Evolutionary conservation across 1,284 basidiomycete genomes (phyloP).

Genomic region (Papiliotrema fonsecae): DNA sequence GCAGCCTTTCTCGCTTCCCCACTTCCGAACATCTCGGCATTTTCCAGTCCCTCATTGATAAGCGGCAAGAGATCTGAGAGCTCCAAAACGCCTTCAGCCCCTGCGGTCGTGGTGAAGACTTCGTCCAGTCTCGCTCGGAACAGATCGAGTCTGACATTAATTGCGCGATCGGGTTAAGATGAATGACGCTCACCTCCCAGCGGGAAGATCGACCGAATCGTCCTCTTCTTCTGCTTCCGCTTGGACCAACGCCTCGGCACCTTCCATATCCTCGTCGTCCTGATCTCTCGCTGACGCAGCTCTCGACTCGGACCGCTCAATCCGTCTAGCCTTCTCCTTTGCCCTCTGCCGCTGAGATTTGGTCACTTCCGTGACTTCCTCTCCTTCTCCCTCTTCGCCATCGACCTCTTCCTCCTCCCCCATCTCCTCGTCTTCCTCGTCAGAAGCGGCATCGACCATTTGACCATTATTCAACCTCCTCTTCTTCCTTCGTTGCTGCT

Average conservation of each 20-base stretch:
- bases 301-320: conserved; percentile 19
- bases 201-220: conserved; percentile 26
- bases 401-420: conserved; percentile 49
- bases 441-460: conserved; percentile 52
- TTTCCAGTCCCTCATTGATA: conserved; percentile 72
- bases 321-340: conserved; percentile 52
- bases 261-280: conserved; percentile 60
- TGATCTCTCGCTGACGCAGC: conserved; percentile 3
- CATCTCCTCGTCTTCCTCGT: conserved; percentile 54
- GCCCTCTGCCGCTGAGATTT: conserved; percentile 40
- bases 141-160: conserved; percentile 58
- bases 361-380: conserved; percentile 20
- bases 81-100: conserved; percentile 68
- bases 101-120: conserved; percentile 61
- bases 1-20: conserved; percentile 73
- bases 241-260: conserved; percentile 52
- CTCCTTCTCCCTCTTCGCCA: conserved; percentile 16
- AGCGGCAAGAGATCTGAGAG: conserved; percentile 66
- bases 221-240: conserved; percentile 27
- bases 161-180: too few species aligned
- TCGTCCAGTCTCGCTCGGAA: conserved; percentile 71
- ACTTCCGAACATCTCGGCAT: conserved; percentile 67
- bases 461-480: conserved; percentile 68
- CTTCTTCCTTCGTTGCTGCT: conserved; percentile 64
- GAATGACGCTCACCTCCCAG: conserved; percentile 22